phyloP scores from a whole-genome alignment of 116 monocot species.

The Zostera marina region DNA sequence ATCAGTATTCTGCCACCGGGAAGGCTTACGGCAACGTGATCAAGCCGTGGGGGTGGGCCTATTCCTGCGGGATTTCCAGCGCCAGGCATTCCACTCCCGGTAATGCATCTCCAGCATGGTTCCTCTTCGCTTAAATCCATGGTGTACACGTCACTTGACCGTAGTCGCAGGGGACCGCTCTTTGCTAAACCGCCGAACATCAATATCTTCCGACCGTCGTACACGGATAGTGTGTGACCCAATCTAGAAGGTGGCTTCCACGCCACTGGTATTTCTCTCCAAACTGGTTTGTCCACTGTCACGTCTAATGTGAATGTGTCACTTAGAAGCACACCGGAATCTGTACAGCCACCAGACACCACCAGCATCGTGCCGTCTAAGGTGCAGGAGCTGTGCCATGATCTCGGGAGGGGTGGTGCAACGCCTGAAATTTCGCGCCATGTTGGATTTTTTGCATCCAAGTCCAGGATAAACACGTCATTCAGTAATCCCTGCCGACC shows the following conservation, averaged over 20 bases:
- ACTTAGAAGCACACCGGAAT: slow-evolving; percentile 70
- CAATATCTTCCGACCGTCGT: slow-evolving; percentile 50
- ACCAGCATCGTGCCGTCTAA: slow-evolving; percentile 65
- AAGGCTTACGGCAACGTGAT: slow-evolving; percentile 70
- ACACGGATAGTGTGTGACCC: slow-evolving; percentile 58
- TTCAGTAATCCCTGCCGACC: slow-evolving; percentile 60
- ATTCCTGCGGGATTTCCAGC: slow-evolving; percentile 59
- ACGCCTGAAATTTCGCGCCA: slow-evolving; percentile 65
- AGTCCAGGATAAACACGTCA: slow-evolving; percentile 72
- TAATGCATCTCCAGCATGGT: slow-evolving; percentile 54
- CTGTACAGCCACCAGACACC: slow-evolving; percentile 77
- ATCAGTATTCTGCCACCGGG: slow-evolving; percentile 57
- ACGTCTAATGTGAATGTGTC: slow-evolving; percentile 60
- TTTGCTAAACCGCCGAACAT: slow-evolving; percentile 84
- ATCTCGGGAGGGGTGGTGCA: slow-evolving; percentile 65
- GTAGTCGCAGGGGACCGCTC: slow-evolving; percentile 46
- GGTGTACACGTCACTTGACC: slow-evolving; percentile 63
- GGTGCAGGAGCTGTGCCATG: slow-evolving; percentile 86
- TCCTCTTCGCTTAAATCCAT: slow-evolving; percentile 53
- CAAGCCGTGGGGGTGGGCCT: slow-evolving; percentile 64
- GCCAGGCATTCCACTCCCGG: slow-evolving; percentile 66
- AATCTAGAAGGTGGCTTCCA: slow-evolving; percentile 71
- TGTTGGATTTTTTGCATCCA: slow-evolving; percentile 60
- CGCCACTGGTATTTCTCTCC: slow-evolving; percentile 57
- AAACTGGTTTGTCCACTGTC: slow-evolving; percentile 53